These are phyloP conservation scores for Vitis cinerea DNA, from an alignment of 164 flowering plant genomes.

Conservation along the genomic window DNA sequence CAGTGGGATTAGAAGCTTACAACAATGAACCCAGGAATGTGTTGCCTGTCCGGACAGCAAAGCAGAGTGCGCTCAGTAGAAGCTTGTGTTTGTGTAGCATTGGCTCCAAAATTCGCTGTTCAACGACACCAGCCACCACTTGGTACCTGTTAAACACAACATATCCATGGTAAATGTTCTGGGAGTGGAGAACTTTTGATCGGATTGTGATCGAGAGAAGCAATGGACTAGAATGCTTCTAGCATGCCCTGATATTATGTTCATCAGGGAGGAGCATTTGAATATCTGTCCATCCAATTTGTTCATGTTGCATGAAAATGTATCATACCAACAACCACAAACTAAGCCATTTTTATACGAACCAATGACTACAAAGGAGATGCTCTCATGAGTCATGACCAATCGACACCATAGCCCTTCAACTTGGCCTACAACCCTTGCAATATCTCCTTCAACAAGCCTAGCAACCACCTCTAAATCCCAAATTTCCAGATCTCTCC, in stretches of 20 bases:
- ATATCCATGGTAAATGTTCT: background rate
- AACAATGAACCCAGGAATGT: slow-evolving; percentile 91
- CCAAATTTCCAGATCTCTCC: too few species aligned
- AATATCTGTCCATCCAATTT: too few species aligned
- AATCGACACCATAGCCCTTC: too few species aligned
- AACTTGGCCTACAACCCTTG: too few species aligned
- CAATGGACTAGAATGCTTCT: background rate
- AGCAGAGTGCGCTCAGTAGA: slow-evolving; percentile 80
- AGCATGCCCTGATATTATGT: background rate
- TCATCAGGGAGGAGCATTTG: too few species aligned
- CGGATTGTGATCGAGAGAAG: background rate
- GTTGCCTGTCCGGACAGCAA: slow-evolving; percentile 93
- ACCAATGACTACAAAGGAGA: too few species aligned
- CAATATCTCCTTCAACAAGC: too few species aligned
- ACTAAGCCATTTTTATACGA: too few species aligned
- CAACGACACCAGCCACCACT: slow-evolving; percentile 86
- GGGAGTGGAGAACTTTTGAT: background rate
- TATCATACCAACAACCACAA: too few species aligned
- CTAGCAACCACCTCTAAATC: too few species aligned
- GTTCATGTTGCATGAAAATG: too few species aligned
- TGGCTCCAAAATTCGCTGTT: slow-evolving; percentile 88
- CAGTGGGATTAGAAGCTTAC: slow-evolving; percentile 45
- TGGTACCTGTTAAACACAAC: slow-evolving; percentile 67
- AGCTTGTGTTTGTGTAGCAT: slow-evolving; percentile 80
- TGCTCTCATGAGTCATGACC: too few species aligned